Conservation (phyloP, 139 green algal species). For the Chlorella sp. region DNA sequence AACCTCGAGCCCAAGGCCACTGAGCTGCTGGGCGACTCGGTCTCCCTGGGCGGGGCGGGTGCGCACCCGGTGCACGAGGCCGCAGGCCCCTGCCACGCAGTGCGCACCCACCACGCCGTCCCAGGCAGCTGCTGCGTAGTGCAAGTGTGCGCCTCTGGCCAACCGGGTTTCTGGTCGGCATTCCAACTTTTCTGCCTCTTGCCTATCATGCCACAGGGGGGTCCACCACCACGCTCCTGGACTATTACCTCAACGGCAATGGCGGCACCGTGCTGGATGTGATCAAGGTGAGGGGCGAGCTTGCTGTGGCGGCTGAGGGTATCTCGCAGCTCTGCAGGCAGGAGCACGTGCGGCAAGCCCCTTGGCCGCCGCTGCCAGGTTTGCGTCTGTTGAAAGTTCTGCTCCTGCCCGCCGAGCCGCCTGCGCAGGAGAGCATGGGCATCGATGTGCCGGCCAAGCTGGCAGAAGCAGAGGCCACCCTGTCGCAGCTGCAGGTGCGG, state of each 20-base stretch:
- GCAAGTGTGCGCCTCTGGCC: no score
- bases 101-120: background rate
- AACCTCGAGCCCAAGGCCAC: slow-evolving; percentile 12
- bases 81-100: background rate
- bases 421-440: background rate
- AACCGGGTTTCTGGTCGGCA: no score
- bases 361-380: no score
- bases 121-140: background rate
- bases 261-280: slow-evolving; percentile 11
- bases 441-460: background rate
- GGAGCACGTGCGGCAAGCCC: no score
- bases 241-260: slow-evolving; percentile 16
- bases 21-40: background rate
- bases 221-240: background rate
- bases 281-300: background rate
- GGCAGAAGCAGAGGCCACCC: background rate
- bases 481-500: background rate
- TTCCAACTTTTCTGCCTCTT: no score
- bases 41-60: background rate
- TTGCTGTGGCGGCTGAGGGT: no score
- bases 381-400: no score
- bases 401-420: no score
- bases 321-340: no score
- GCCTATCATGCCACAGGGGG: background rate
- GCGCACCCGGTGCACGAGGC: background rate